phyloP scores from a whole-genome alignment of 495 filamentous ascomycete genomes.

The Penicillium turbatum region DNA sequence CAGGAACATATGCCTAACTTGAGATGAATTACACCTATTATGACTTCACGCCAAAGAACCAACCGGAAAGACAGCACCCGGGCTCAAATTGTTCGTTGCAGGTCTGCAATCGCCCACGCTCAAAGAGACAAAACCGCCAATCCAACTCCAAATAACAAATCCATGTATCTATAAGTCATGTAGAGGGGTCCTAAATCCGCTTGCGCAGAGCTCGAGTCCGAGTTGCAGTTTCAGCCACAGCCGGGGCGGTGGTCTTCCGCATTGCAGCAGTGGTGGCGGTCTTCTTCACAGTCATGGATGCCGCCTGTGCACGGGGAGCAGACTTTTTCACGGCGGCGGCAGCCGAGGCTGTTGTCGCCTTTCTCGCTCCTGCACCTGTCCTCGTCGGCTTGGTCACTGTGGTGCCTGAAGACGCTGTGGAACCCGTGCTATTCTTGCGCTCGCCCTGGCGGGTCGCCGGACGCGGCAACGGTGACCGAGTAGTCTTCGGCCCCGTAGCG shows the following conservation, averaged over 20 bases:
- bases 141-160: constrained; percentile 1
- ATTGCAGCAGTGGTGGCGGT: constrained; percentile 25
- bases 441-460: constrained; percentile 43
- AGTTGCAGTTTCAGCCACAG: constrained; percentile 30
- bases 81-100: constrained; percentile 2
- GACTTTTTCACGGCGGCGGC: constrained; percentile 43
- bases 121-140: not conserved
- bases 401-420: constrained; percentile 47
- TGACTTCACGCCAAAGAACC: not conserved
- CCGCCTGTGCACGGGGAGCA: constrained; percentile 29
- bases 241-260: constrained; percentile 36
- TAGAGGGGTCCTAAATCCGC: constrained; percentile 33
- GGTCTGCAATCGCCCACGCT: constrained; percentile 6
- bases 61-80: not conserved
- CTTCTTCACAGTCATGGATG: constrained; percentile 37
- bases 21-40: constrained; percentile 2
- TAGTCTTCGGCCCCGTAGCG: constrained; percentile 27
- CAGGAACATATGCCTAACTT: not conserved
- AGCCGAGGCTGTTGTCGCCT: constrained; percentile 46
- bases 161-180: not conserved
- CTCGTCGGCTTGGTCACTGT: constrained; percentile 56
- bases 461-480: constrained; percentile 34
- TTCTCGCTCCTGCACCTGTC: constrained; percentile 43
- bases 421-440: constrained; percentile 42
- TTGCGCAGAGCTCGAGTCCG: constrained; percentile 46